Base-by-base conservation (phyloP, 768 basidiomycete species). In the Russula sp. region DNA sequence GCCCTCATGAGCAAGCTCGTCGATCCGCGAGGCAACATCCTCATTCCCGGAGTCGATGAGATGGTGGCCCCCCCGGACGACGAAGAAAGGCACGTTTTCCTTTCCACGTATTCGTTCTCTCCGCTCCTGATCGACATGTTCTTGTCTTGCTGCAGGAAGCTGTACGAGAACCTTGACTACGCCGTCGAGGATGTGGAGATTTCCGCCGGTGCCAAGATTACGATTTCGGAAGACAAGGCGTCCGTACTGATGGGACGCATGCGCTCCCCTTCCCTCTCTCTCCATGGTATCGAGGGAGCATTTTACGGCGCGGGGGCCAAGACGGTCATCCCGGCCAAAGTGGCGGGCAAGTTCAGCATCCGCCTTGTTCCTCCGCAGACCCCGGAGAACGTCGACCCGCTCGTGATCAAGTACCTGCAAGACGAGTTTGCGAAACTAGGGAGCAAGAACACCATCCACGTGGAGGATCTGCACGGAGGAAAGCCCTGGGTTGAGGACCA, bases 271-370 rank as follows among this genome's bases (percentile, higher is more conserved):
- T 88, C 87, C 60, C 80, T 98, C 64, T 94, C 92, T 2, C 75
- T 98, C 29, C 95, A 98, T 71, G 96, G 96, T 11, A 95, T 98
- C 68, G 91, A 97, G 74, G 94, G 95, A 52, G 96, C 94, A 1
- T 97, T 95, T 78, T 90, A 83, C 58, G 85, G 83, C 0, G 79
- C 82, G 0, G 92, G 91, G 2, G 83, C 81, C 20, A 93, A 93
- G 83, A 98, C 95, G 0, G 95, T 98, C 69, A 98, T 98, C 60
- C 95, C 95, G 0, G 92, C 93, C 36, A 85, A 86, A 61, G 91
- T 89, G 10, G 73, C 81, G 39, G 94, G 94, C 47, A 97, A 97
- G 75, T 98, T 97, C 79, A 94, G 92, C 69, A 90, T 98, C 73
- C 89, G 95, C 78, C 79, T 89, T 46, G 94, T 97, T 0, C 93